Evolutionary conservation across 1,284 basidiomycete species (phyloP).

Genomic region (Ceratobasidium papillatum): DNA sequence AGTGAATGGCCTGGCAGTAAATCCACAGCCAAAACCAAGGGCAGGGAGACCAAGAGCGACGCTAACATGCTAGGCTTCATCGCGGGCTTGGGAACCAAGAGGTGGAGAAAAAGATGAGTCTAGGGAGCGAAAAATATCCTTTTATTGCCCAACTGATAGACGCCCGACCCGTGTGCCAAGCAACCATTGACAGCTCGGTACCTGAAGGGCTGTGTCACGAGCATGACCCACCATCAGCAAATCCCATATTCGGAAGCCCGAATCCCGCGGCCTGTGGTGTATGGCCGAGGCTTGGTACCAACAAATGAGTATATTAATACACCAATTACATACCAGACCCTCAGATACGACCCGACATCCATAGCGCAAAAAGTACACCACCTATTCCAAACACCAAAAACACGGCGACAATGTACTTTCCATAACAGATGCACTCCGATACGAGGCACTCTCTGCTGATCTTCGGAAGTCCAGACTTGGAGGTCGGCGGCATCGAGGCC

Average conservation of each 20-base stretch:
- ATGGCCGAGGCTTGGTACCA: not conserved
- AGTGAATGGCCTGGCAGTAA: constrained; percentile 1
- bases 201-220: not conserved
- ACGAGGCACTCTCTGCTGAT: not conserved
- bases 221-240: not conserved
- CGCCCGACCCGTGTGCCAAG: not conserved
- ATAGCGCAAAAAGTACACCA: not conserved
- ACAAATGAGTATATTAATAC: not conserved
- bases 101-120: not conserved
- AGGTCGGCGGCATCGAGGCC: not conserved
- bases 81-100: not conserved
- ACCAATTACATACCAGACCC: not conserved
- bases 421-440: constrained; percentile 13
- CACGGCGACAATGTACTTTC: constrained; percentile 23
- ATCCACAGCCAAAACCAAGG: constrained; percentile 10
- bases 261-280: not conserved
- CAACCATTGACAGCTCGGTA: not conserved
- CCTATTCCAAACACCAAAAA: not conserved
- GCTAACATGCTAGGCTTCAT: not conserved
- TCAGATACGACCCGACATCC: not conserved
- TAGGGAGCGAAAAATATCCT: not conserved
- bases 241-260: not conserved
- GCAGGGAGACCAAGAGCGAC: not conserved
- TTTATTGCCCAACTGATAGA: not conserved
- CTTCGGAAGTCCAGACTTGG: constrained; percentile 11